Conservation (phyloP, 2,329 filamentous ascomycete genomes). For the Neoarthrinium moseri region DNA sequence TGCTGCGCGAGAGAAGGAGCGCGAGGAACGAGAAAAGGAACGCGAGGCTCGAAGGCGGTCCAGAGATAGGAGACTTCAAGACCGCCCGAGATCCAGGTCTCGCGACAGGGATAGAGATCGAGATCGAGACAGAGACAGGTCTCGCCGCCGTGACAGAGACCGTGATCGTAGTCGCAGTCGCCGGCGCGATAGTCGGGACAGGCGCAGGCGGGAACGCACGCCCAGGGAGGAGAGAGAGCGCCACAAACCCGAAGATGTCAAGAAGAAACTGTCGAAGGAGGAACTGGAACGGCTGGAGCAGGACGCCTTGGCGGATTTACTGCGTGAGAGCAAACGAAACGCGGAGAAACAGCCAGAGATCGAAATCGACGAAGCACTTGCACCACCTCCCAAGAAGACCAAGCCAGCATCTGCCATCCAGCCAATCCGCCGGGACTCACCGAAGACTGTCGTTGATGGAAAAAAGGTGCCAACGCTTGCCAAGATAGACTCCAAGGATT, state of each 20-base stretch:
- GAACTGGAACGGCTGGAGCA: slow-evolving; percentile 57
- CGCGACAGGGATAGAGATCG: slow-evolving; percentile 24
- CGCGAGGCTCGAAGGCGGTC: slow-evolving; percentile 33
- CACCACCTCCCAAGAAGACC: slow-evolving; percentile 51
- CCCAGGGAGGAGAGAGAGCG: slow-evolving; percentile 34
- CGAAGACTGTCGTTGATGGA: slow-evolving; percentile 36
- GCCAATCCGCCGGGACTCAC: slow-evolving; percentile 48
- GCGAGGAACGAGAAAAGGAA: slow-evolving; percentile 31
- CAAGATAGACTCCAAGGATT: slow-evolving; percentile 33
- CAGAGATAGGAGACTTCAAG: slow-evolving; percentile 21
- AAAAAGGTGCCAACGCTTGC: slow-evolving; percentile 33
- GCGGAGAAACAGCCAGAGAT: slow-evolving; percentile 50
- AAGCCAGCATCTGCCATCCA: slow-evolving; percentile 59
- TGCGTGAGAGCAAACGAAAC: slow-evolving; percentile 56
- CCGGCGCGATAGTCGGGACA: slow-evolving; percentile 28
- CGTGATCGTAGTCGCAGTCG: slow-evolving; percentile 26
- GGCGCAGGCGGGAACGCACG: slow-evolving; percentile 30
- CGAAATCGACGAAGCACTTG: slow-evolving; percentile 55
- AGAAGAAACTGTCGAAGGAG: slow-evolving; percentile 56
- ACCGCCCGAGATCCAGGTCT: slow-evolving; percentile 36
- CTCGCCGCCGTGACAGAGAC: slow-evolving; percentile 26
- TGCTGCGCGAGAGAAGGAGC: slow-evolving; percentile 36
- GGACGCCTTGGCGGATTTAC: slow-evolving; percentile 56
- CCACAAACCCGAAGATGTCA: slow-evolving; percentile 40
- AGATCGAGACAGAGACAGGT: slow-evolving; percentile 30